Base-by-base conservation (phyloP, 1,284 basidiomycete species). In the Sanguinoderma infundibulare region DNA sequence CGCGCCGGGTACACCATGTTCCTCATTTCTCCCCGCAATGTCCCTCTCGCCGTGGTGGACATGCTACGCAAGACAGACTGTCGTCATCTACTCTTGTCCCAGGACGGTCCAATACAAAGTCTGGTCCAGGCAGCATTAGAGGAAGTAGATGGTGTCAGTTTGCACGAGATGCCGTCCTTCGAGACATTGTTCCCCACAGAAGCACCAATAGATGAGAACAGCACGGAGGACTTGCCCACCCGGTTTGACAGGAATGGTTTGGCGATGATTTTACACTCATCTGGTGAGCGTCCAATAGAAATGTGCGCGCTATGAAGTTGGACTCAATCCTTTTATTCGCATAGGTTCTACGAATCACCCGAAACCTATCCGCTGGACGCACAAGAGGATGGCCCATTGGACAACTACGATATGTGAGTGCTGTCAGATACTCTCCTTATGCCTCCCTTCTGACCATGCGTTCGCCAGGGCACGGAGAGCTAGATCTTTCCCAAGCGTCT, bases 1-100 rank as follows among this genome's bases (percentile, higher is more conserved):
- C 67, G 74, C 4, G 71, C 77, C 0, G 76, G 75, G 15, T 71
- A 68, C 54, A 58, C 67, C 0, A 67, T 68, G 35, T 69, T 70
- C 51, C 44, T 65, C 5, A 61, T 70, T 22, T 70, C 69, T 12
- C 59, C 60, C 5, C 56, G 69, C 2, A 70, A 70, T 49, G 61
- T 55, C 3, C 58, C 65, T 2, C 59, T 55, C 2, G 69, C 60
- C 10, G 57, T 70, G 5, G 67, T 62, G n/a, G 65, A 70, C 46
- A 64, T 70, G 56, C 38, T 70, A n/a, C 44, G 55, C 50, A 47
- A 62, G 39, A 49, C 63, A 4, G 32, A 60, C 35, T 46, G 54
- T 28, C 35, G 51, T 39, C 49, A 56, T 47, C 0, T 63, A 38
- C 39, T 60, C 32, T 22, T 54, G 28, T 65, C 63, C 14, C 42